Conservation (phyloP, 257 asterid genomes). For the Paulownia fortunei region DNA sequence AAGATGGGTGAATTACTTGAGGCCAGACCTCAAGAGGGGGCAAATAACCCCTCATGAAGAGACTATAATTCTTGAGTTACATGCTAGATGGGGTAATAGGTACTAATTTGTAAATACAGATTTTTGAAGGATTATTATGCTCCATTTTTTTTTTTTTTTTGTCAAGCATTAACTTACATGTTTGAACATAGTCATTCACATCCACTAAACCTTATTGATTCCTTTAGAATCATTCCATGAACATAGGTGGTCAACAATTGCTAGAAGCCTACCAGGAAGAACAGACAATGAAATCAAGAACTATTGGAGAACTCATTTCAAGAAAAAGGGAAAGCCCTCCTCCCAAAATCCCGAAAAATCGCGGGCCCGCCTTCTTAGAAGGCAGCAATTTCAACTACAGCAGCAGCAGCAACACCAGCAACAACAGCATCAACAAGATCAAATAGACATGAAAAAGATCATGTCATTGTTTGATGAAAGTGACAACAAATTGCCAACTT, state of each 20-base stretch:
- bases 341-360: conserved; percentile 37
- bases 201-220: not conserved
- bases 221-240: not conserved
- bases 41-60: conserved; percentile 76
- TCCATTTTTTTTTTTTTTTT: not conserved
- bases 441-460: conserved; percentile 42
- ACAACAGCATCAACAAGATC: conserved; percentile 34
- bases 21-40: conserved; percentile 77
- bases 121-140: not conserved
- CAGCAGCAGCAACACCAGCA: conserved; percentile 45
- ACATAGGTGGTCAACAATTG: conserved; percentile 71
- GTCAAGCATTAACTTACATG: not conserved
- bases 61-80: conserved; percentile 59
- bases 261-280: conserved; percentile 71
- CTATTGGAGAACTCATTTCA: conserved; percentile 77
- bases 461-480: conserved; percentile 42
- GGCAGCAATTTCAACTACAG: conserved; percentile 56
- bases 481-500: conserved; percentile 29
- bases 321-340: conserved; percentile 48
- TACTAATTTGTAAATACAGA: conserved; percentile 11
- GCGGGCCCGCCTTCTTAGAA: conserved; percentile 43
- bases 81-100: conserved; percentile 83
- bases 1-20: conserved; percentile 81
- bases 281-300: no score
- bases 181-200: not conserved